Percentiles rank a stretch among this genome's conserved stretches.
phyloP scores from a whole-genome alignment of 805 yeast species.

The Yarrowia bubula region DNA sequence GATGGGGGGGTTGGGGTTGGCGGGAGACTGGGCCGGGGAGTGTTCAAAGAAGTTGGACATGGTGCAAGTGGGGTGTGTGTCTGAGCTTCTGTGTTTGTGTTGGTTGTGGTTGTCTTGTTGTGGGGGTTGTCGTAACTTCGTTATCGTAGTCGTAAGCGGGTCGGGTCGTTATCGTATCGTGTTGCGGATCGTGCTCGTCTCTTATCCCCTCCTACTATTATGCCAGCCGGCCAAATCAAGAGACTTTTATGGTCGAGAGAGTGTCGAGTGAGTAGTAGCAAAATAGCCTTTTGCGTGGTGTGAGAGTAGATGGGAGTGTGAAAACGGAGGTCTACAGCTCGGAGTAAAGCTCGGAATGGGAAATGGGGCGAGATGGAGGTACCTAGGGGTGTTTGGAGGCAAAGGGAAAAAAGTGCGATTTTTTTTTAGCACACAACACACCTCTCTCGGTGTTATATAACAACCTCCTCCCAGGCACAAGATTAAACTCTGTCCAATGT shows the following conservation, averaged over 20 bases:
- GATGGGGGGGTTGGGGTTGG: neutral
- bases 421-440: neutral
- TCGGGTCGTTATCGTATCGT: too few relatives aligned
- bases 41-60: constrained; percentile 24
- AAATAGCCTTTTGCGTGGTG: constrained; percentile 19
- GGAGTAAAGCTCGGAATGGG: too few relatives aligned
- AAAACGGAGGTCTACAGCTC: too few relatives aligned
- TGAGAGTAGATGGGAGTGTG: neutral
- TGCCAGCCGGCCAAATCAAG: constrained; percentile 24
- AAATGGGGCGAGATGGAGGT: too few relatives aligned
- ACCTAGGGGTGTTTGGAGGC: too few relatives aligned
- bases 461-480: constrained; percentile 17
- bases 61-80: neutral
- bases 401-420: too few relatives aligned
- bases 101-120: too few relatives aligned
- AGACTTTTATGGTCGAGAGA: constrained; percentile 14
- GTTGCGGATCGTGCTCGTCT: too few relatives aligned
- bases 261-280: constrained; percentile 22
- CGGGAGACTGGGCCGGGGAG: constrained; percentile 22
- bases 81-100: neutral
- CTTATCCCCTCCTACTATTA: constrained; percentile 21
- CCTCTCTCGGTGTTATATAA: neutral
- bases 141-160: too few relatives aligned
- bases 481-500: constrained; percentile 26
- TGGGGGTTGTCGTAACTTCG: too few relatives aligned